A percentile compares a stretch with the other conserved stretches of the same genome.
phyloP scores from a whole-genome alignment of 805 yeast species.

The Blastobotrys attinorum region DNA sequence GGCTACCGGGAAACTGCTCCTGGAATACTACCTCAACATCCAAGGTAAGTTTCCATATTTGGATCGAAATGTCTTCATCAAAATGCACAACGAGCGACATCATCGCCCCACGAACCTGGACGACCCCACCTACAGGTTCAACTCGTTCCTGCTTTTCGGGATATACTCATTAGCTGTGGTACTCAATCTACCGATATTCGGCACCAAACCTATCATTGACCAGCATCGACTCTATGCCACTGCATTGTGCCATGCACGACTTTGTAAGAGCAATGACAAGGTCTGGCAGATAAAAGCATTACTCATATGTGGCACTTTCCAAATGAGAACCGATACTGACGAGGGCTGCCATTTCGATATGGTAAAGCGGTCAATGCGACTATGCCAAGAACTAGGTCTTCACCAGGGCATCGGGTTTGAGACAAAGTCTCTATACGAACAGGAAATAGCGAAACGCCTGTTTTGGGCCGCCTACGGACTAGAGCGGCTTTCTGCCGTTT shows the following conservation, averaged over 20 bases:
- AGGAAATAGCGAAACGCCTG: constrained; percentile 41
- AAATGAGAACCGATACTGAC: constrained; percentile 56
- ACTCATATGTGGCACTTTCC: constrained; percentile 44
- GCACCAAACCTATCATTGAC: constrained; percentile 27
- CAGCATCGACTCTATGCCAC: constrained; percentile 49
- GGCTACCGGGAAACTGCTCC: constrained; percentile 11
- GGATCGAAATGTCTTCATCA: constrained; percentile 13
- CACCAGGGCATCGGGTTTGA: constrained; percentile 18
- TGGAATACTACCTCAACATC: constrained; percentile 12
- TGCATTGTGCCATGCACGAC: constrained; percentile 48
- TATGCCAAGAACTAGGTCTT: constrained; percentile 28
- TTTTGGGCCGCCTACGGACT: constrained; percentile 61
- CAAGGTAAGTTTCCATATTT: constrained; percentile 17
- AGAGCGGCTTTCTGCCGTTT: constrained; percentile 54
- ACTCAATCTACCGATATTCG: neutral
- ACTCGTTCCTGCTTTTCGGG: constrained; percentile 15
- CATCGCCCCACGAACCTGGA: constrained; percentile 10
- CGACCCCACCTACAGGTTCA: constrained; percentile 16
- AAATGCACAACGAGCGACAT: constrained; percentile 13
- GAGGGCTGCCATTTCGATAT: constrained; percentile 46
- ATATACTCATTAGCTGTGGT: constrained; percentile 10
- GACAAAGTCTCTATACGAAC: constrained; percentile 14
- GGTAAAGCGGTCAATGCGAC: constrained; percentile 43
- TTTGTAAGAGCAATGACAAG: constrained; percentile 35
- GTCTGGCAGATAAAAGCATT: constrained; percentile 46